Percentiles rank a stretch among this genome's conserved stretches.
These are phyloP conservation scores for Leccinum longicurvipes DNA, from an alignment of 768 basidiomycete genomes.

Conservation along the genomic window DNA sequence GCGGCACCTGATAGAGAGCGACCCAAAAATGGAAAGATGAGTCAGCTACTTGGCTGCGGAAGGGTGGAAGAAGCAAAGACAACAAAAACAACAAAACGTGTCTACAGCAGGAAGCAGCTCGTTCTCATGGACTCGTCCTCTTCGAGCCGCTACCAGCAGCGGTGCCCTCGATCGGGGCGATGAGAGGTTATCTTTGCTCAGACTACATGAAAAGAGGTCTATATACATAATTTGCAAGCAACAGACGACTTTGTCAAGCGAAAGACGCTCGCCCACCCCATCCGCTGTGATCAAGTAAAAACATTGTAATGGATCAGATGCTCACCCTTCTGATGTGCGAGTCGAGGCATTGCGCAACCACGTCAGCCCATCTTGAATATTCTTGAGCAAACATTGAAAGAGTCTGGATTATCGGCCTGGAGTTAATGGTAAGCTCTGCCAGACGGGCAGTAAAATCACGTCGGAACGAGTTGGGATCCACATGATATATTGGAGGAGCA, in stretches of 20 bases:
- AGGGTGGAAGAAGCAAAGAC: slow-evolving; percentile 1
- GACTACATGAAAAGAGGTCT: slow-evolving; percentile 39
- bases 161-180: slow-evolving; percentile 30
- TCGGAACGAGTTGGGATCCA: slow-evolving; percentile 72
- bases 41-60: slow-evolving; percentile 52
- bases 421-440: slow-evolving; percentile 86
- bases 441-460: slow-evolving; percentile 76
- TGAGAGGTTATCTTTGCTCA: slow-evolving; percentile 41
- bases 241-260: slow-evolving; percentile 22
- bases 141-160: slow-evolving; percentile 31
- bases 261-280: slow-evolving; percentile 24
- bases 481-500: slow-evolving; percentile 41
- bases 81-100: too few species aligned
- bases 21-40: slow-evolving; percentile 43
- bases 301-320: slow-evolving; percentile 29
- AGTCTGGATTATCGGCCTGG: slow-evolving; percentile 89
- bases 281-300: slow-evolving; percentile 28
- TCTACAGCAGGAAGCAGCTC: slow-evolving; percentile 20
- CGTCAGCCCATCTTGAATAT: slow-evolving; percentile 69
- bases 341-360: slow-evolving; percentile 80
- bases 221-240: slow-evolving; percentile 42
- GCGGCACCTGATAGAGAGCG: slow-evolving; percentile 62
- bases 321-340: slow-evolving; percentile 88
- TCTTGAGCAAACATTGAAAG: slow-evolving; percentile 92
- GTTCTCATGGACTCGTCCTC: slow-evolving; percentile 38